Evolutionary conservation across 768 basidiomycete species (phyloP).

Genomic region (Hypholoma fasciculare): DNA sequence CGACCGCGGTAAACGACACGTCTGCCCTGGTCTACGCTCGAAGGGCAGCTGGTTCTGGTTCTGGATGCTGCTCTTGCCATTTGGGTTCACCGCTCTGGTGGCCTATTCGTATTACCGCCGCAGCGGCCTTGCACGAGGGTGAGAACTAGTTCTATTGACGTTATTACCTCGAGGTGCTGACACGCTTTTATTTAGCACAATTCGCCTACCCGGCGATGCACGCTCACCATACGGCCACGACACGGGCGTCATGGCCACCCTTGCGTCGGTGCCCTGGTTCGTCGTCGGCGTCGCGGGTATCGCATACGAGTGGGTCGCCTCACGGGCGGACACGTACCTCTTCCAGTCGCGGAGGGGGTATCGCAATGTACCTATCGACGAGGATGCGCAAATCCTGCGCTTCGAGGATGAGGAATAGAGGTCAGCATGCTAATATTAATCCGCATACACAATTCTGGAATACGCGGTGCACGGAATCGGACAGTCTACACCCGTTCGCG

Average conservation of each 20-base stretch:
- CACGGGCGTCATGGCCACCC: slow-evolving; percentile 55
- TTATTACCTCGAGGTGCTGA: background rate
- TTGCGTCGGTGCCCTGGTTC: slow-evolving; percentile 92
- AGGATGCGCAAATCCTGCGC: slow-evolving; percentile 83
- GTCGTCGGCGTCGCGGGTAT: slow-evolving; percentile 76
- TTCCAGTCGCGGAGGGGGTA: slow-evolving; percentile 64
- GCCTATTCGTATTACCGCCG: slow-evolving; percentile 82
- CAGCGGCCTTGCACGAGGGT: slow-evolving; percentile 77
- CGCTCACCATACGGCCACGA: slow-evolving; percentile 32
- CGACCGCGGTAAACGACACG: slow-evolving; percentile 73
- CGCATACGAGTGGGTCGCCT: slow-evolving; percentile 65
- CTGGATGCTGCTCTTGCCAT: slow-evolving; percentile 73
- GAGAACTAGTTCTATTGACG: slow-evolving; percentile 28
- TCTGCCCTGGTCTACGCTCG: slow-evolving; percentile 79
- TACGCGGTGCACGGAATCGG: no score
- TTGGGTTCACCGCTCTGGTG: slow-evolving; percentile 71
- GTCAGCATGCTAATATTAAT: background rate
- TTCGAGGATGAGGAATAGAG: slow-evolving; percentile 75
- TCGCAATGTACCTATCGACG: slow-evolving; percentile 77
- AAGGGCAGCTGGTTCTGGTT: slow-evolving; percentile 86
- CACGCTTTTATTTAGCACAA: slow-evolving; percentile 42
- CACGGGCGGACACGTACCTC: slow-evolving; percentile 41
- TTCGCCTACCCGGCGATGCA: slow-evolving; percentile 70
- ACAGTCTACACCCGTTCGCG: no score
- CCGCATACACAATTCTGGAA: no score